phyloP scores from a whole-genome alignment of 768 basidiomycete species.

The Lactifluus subvellereus region DNA sequence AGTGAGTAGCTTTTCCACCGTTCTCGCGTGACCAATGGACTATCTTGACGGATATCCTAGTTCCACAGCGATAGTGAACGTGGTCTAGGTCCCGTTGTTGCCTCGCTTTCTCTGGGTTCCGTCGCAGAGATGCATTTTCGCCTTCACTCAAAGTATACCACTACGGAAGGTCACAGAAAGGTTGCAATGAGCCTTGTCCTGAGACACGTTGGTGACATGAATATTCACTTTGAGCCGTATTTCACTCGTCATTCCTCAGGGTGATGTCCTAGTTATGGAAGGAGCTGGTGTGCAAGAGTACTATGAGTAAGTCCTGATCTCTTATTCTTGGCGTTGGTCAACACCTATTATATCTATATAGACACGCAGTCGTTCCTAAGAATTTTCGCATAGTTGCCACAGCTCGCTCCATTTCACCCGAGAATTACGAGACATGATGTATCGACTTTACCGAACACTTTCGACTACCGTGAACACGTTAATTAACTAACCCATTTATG shows the following conservation, averaged over 20 bases:
- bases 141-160: conserved; percentile 35
- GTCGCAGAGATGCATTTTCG: conserved; percentile 80
- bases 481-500: neutral
- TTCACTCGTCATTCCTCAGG: conserved; percentile 38
- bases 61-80: conserved; percentile 77
- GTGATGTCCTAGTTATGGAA: conserved; percentile 76
- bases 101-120: conserved; percentile 71
- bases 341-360: conserved; percentile 28
- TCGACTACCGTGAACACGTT: neutral
- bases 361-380: conserved; percentile 68
- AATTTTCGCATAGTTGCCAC: conserved; percentile 80
- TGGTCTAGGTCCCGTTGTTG: conserved; percentile 67
- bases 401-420: conserved; percentile 54
- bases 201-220: conserved; percentile 49
- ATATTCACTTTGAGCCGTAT: neutral
- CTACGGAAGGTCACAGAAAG: conserved; percentile 26
- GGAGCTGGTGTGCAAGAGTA: conserved; percentile 57
- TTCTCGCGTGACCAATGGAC: neutral
- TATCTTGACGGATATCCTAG: conserved; percentile 31
- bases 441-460: neutral
- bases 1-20: conserved; percentile 36
- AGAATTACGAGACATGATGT: conserved; percentile 15
- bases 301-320: conserved; percentile 53
- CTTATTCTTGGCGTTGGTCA: conserved; percentile 7
- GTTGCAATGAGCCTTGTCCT: conserved; percentile 52